A percentile compares a stretch with the other conserved stretches of the same genome.
These are phyloP conservation scores for Cladosporium oxysporum DNA, from an alignment of 2,329 filamentous ascomycete genomes.

Conservation along the genomic window DNA sequence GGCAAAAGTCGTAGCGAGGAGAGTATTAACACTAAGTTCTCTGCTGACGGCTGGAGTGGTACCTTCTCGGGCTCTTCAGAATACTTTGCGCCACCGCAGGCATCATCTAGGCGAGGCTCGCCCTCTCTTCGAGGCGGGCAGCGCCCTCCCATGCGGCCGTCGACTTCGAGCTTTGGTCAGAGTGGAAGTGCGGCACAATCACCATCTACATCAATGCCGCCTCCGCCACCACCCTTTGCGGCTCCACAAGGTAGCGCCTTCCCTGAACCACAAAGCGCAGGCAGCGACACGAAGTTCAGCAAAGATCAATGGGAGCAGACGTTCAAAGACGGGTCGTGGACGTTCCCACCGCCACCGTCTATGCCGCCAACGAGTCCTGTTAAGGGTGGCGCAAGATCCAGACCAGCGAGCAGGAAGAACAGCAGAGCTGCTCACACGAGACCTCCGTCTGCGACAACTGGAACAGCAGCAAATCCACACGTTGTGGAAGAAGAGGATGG, in stretches of 20 bases:
- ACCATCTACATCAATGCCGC: slow-evolving; percentile 13
- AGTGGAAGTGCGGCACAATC: slow-evolving; percentile 9
- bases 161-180: slow-evolving; percentile 10
- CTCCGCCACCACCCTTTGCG: slow-evolving; percentile 21
- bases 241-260: slow-evolving; percentile 27
- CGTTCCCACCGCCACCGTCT: slow-evolving; percentile 29
- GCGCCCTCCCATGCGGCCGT: slow-evolving; percentile 12
- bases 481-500: slow-evolving; percentile 36
- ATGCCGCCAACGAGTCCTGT: slow-evolving; percentile 24
- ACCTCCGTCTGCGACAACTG: slow-evolving; percentile 21
- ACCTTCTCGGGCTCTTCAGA: slow-evolving; percentile 46
- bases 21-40: slow-evolving; percentile 53
- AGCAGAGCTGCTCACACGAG: slow-evolving; percentile 26
- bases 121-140: slow-evolving; percentile 10
- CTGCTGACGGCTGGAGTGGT: slow-evolving; percentile 48
- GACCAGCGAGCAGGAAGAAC: slow-evolving; percentile 31
- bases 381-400: slow-evolving; percentile 34
- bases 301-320: slow-evolving; percentile 46
- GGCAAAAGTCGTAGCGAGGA: slow-evolving; percentile 51
- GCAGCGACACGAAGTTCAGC: slow-evolving; percentile 40
- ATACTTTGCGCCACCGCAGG: slow-evolving; percentile 41
- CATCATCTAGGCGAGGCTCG: slow-evolving; percentile 20
- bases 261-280: slow-evolving; percentile 8
- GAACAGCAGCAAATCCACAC: slow-evolving; percentile 29
- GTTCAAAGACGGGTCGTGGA: slow-evolving; percentile 48